phyloP scores from a whole-genome alignment of 768 basidiomycete genomes.

The Leccinellum albellum region DNA sequence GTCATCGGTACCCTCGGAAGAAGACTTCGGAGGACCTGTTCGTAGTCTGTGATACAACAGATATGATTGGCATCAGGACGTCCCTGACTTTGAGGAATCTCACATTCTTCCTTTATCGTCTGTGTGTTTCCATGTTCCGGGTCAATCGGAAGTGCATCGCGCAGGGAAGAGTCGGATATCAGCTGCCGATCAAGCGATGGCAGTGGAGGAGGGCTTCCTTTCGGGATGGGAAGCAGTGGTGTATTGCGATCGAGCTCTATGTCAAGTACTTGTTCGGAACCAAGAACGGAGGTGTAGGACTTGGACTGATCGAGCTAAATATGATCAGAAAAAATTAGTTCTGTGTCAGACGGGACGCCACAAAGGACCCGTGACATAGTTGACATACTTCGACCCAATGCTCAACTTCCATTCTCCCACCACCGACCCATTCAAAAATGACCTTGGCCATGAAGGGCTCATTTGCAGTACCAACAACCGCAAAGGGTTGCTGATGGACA shows the following conservation, averaged over 20 bases:
- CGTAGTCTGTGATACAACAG: slow-evolving; percentile 27
- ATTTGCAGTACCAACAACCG: slow-evolving; percentile 38
- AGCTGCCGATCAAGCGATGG: slow-evolving; percentile 28
- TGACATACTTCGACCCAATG: slow-evolving; percentile 50
- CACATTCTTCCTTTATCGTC: slow-evolving; percentile 16
- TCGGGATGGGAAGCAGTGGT: slow-evolving; percentile 32
- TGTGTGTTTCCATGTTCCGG: neutral
- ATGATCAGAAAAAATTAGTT: neutral
- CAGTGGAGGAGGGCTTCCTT: slow-evolving; percentile 18
- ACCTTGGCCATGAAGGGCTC: slow-evolving; percentile 44
- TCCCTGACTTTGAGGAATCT: slow-evolving; percentile 2
- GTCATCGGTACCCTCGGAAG: slow-evolving; percentile 44
- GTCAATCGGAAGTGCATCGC: neutral
- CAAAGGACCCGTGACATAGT: neutral
- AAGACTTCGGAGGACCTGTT: slow-evolving; percentile 31
- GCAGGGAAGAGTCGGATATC: neutral
- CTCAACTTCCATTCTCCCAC: slow-evolving; percentile 43
- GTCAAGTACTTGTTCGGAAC: slow-evolving; percentile 50
- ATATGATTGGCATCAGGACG: neutral
- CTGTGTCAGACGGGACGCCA: neutral
- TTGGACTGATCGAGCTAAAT: slow-evolving; percentile 44
- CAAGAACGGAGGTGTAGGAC: slow-evolving; percentile 33
- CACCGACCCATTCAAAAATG: slow-evolving; percentile 38
- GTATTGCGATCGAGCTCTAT: slow-evolving; percentile 45
- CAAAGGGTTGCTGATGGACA: slow-evolving; percentile 38